A percentile compares a stretch with the other conserved stretches of the same genome.
Conservation (phyloP, 495 filamentous ascomycete species). For the Neurospora pannonica region DNA sequence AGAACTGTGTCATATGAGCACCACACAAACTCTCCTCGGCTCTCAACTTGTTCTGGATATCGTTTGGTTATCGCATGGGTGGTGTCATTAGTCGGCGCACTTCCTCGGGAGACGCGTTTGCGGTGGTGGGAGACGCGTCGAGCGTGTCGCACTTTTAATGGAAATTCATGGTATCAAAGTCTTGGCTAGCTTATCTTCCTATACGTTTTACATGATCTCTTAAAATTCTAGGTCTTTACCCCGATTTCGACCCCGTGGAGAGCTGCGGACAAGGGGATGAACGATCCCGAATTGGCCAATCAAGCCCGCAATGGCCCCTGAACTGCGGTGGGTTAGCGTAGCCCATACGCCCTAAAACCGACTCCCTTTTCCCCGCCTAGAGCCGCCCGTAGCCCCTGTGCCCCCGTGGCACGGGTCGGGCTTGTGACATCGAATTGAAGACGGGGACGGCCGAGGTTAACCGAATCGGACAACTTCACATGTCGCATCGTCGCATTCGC, state of each 20-base stretch:
- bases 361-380: not conserved
- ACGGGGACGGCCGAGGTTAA: constrained; percentile 31
- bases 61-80: not conserved
- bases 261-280: not conserved
- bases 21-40: not conserved
- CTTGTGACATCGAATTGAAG: not conserved
- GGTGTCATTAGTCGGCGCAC: not conserved
- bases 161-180: not conserved
- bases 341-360: not conserved
- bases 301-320: not conserved
- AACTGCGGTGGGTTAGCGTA: not conserved
- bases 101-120: not conserved
- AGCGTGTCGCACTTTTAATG: not conserved
- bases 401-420: not conserved
- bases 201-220: not conserved
- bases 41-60: not conserved
- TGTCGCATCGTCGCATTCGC: not conserved
- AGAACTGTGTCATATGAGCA: not conserved
- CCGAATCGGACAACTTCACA: constrained; percentile 10
- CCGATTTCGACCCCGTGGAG: not conserved
- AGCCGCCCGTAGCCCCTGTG: not conserved
- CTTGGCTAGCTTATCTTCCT: not conserved
- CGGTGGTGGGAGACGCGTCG: not conserved
- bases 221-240: not conserved
- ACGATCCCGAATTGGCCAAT: not conserved